Evolutionary conservation across 2,329 filamentous ascomycete genomes (phyloP).

Genomic region (Thermomyces lanuginosus): DNA sequence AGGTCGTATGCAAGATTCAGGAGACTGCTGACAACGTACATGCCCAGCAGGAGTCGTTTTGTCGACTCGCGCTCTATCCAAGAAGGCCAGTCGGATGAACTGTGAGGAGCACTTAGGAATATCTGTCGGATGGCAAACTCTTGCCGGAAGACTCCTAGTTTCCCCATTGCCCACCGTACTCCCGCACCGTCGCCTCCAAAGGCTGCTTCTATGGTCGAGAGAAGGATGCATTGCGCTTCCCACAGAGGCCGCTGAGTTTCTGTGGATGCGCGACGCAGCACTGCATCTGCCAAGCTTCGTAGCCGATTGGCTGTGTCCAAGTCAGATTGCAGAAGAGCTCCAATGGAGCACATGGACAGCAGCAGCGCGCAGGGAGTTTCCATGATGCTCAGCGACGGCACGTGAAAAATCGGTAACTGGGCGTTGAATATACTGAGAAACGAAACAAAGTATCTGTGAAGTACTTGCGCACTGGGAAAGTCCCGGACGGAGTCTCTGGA

Average conservation of each 20-base stretch:
- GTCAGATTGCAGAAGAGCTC: constrained; percentile 16
- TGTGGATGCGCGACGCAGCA: constrained; percentile 2
- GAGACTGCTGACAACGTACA: constrained; percentile 18
- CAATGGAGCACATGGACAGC: constrained; percentile 21
- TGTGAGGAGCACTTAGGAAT: too few species aligned
- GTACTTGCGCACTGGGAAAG: constrained; percentile 6
- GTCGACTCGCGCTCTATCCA: constrained; percentile 16
- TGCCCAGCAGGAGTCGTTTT: constrained; percentile 17
- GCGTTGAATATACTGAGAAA: constrained; percentile 20
- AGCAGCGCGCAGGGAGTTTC: constrained; percentile 15
- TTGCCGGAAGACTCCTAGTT: constrained; percentile 7
- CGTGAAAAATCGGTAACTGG: constrained; percentile 19
- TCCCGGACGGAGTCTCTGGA: constrained; percentile 1
- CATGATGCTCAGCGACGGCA: constrained; percentile 15
- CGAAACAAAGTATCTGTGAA: constrained; percentile 15
- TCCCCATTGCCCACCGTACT: constrained; percentile 10
- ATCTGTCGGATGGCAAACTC: constrained; percentile 6
- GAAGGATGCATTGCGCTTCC: constrained; percentile 16
- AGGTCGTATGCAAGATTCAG: constrained; percentile 18
- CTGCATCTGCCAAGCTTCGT: constrained; percentile 5
- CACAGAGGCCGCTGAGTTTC: constrained; percentile 10
- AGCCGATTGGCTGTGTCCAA: constrained; percentile 14
- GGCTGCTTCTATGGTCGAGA: constrained; percentile 15
- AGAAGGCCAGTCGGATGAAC: constrained; percentile 14
- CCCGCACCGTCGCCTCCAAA: constrained; percentile 13